phyloP scores from a whole-genome alignment of 164 flowering plant genomes.

The Magnolia sinica region DNA sequence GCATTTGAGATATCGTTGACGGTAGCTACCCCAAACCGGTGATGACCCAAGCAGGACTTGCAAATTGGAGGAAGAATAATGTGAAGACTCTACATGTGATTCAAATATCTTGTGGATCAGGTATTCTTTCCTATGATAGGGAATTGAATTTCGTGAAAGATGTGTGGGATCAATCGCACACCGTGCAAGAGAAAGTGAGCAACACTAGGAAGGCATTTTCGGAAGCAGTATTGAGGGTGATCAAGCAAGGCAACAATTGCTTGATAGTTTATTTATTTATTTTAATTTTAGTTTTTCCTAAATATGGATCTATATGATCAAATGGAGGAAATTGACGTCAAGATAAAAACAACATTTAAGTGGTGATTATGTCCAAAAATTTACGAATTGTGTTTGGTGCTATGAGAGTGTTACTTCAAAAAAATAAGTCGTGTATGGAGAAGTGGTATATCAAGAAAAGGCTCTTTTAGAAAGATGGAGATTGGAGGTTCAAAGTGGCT shows the following conservation, averaged over 20 bases:
- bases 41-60: neutral
- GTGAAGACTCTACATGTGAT: neutral
- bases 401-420: no score
- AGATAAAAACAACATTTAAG: neutral
- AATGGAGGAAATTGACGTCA: neutral
- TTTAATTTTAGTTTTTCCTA: no score
- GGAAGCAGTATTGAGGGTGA: neutral
- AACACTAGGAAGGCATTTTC: neutral
- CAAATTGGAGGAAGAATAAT: neutral
- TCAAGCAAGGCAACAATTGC: neutral
- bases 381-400: no score
- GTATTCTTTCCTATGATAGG: constrained; percentile 2
- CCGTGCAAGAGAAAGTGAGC: constrained; percentile 1
- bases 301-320: no score
- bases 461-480: no score
- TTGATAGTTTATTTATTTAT: neutral
- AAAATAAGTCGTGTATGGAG: no score
- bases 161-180: neutral
- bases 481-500: no score
- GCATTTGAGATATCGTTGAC: neutral
- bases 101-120: neutral
- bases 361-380: no score
- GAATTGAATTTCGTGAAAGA: neutral
- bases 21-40: neutral
- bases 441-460: no score